These are phyloP conservation scores for Colletotrichum sp. DNA, from an alignment of 2,329 filamentous ascomycete genomes.

Conservation along the genomic window DNA sequence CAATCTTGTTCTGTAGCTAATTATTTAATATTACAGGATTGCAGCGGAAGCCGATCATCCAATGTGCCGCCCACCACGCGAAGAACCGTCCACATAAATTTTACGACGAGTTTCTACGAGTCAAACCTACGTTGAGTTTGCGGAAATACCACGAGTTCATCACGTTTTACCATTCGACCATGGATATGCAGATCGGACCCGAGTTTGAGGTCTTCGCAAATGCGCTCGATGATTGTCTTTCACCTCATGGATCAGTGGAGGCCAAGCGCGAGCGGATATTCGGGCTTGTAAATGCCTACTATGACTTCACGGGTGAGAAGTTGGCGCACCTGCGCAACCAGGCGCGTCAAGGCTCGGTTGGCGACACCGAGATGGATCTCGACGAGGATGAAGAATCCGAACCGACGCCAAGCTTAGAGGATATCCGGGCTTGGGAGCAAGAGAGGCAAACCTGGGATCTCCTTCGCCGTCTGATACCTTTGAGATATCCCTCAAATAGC, in stretches of 20 bases:
- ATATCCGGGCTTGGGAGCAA: slow-evolving; percentile 68
- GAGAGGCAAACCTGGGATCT: slow-evolving; percentile 94
- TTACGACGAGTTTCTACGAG: background rate
- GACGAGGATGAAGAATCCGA: slow-evolving; percentile 51
- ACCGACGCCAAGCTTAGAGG: slow-evolving; percentile 44
- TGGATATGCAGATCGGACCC: slow-evolving; percentile 51
- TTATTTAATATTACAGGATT: background rate
- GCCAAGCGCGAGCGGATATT: slow-evolving; percentile 71
- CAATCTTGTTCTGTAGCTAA: background rate
- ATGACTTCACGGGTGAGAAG: slow-evolving; percentile 57
- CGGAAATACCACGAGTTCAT: background rate
- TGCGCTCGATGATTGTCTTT: slow-evolving; percentile 76
- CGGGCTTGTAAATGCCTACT: slow-evolving; percentile 70
- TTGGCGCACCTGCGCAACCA: slow-evolving; percentile 48
- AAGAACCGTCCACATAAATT: background rate
- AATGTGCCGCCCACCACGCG: background rate
- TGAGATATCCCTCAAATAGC: slow-evolving; percentile 60
- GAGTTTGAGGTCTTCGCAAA: slow-evolving; percentile 90
- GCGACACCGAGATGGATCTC: slow-evolving; percentile 59
- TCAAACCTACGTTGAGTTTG: background rate
- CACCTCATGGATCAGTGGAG: slow-evolving; percentile 48
- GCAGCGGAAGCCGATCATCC: background rate
- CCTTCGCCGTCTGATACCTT: slow-evolving; percentile 73
- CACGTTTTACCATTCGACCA: background rate
- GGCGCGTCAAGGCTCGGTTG: slow-evolving; percentile 23